These are phyloP conservation scores for Solanum hybrid DNA, from an alignment of 305 asterid species.

Conservation along the genomic window DNA sequence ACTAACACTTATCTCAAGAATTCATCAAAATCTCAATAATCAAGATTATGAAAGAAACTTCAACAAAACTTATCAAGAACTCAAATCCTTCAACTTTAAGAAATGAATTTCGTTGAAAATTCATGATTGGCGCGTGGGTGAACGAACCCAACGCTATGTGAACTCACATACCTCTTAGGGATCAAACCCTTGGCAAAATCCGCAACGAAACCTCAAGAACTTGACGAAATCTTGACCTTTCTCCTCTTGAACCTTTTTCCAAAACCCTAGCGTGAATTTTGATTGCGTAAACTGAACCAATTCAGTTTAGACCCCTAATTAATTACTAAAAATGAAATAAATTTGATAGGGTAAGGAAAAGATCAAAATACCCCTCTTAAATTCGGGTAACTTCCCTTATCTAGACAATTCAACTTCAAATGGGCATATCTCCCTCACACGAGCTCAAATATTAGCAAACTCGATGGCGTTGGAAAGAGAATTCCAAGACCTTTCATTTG, in stretches of 20 bases:
- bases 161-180: not conserved
- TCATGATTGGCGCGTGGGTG: not conserved
- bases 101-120: not conserved
- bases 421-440: not conserved
- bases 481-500: not conserved
- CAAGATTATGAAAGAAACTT: not conserved
- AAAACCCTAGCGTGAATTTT: too few species aligned
- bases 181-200: not conserved
- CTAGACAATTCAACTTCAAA: not conserved
- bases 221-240: too few species aligned
- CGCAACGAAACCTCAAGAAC: not conserved
- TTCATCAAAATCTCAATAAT: not conserved
- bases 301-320: not conserved
- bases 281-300: not conserved
- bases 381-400: not conserved
- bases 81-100: too few species aligned
- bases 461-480: not conserved
- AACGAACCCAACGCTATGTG: not conserved
- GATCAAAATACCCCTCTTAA: not conserved
- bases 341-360: not conserved
- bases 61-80: not conserved
- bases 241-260: too few species aligned
- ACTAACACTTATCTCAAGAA: not conserved
- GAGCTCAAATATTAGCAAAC: not conserved
- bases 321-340: not conserved